Evolutionary conservation across 768 basidiomycete species (phyloP).

Genomic region (Lentinula raphanica): DNA sequence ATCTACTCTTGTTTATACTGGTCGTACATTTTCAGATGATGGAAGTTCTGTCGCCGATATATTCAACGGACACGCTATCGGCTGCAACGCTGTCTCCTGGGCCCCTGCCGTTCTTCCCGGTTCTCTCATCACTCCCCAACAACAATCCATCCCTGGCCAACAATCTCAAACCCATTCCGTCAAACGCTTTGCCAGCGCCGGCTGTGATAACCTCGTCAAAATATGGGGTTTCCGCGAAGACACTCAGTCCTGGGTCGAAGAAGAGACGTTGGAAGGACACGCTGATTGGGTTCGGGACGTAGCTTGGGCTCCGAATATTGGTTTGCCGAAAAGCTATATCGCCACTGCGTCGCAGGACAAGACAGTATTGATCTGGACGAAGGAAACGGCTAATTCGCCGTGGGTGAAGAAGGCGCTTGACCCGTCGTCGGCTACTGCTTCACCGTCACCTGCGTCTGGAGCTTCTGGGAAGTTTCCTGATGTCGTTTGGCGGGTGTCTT

Average conservation of each 20-base stretch:
- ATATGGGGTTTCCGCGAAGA: conserved; percentile 92
- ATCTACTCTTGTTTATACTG: background rate
- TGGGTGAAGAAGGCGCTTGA: conserved; percentile 84
- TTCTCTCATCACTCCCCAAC: conserved; percentile 69
- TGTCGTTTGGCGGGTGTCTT: conserved; percentile 97
- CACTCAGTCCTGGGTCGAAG: conserved; percentile 84
- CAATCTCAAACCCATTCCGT: conserved; percentile 47
- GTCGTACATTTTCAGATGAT: conserved; percentile 75
- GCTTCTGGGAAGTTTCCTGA: conserved; percentile 86
- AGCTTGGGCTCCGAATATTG: conserved; percentile 98
- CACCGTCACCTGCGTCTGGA: conserved; percentile 34
- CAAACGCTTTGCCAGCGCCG: conserved; percentile 92
- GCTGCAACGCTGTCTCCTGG: conserved; percentile 98
- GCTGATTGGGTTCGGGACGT: conserved; percentile 98
- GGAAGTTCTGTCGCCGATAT: conserved; percentile 95
- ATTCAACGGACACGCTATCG: conserved; percentile 93
- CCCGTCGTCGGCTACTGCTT: conserved; percentile 49
- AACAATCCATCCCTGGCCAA: conserved; percentile 24
- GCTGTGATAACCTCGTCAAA: conserved; percentile 92
- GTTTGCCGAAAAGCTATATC: conserved; percentile 89
- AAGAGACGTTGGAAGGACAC: conserved; percentile 88
- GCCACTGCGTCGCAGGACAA: conserved; percentile 95
- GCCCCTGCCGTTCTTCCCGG: conserved; percentile 87
- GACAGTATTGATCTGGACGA: conserved; percentile 89
- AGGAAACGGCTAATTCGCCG: conserved; percentile 63